Percentiles rank a stretch among this genome's conserved stretches.
phyloP scores from a whole-genome alignment of 1,284 basidiomycete genomes.

The Pulchroboletus neoregius region DNA sequence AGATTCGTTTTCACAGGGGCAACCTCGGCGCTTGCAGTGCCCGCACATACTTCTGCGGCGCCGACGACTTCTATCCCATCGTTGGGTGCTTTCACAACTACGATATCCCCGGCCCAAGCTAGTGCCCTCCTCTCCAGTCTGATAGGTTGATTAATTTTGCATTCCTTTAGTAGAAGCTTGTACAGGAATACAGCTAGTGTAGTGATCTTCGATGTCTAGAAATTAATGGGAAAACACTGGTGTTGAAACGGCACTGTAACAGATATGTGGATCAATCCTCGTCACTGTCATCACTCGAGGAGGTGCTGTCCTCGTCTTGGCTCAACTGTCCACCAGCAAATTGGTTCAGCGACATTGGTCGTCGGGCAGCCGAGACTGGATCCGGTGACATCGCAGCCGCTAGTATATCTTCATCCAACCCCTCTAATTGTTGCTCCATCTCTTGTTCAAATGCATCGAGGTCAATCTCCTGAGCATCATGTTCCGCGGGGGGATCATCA shows the following conservation, averaged over 20 bases:
- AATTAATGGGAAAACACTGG: constrained; percentile 2
- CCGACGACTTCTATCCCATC: constrained; percentile 7
- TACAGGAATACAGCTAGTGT: constrained; percentile 3
- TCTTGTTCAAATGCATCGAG: constrained; percentile 47
- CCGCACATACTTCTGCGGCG: constrained; percentile 4
- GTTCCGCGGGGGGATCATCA: constrained; percentile 34
- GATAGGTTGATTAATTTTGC: constrained; percentile 5
- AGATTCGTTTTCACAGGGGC: constrained; percentile 1
- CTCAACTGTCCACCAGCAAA: constrained; percentile 42
- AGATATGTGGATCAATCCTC: constrained; percentile 44
- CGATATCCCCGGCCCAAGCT: constrained; percentile 13
- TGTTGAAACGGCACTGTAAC: constrained; percentile 3
- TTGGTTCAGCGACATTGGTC: constrained; percentile 53
- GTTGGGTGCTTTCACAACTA: constrained; percentile 6
- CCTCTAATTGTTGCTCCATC: constrained; percentile 44
- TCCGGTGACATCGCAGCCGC: constrained; percentile 42
- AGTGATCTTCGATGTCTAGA: constrained; percentile 7
- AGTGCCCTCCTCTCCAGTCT: constrained; percentile 15
- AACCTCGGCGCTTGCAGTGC: background rate
- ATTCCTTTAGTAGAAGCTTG: constrained; percentile 1
- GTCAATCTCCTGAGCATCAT: constrained; percentile 44
- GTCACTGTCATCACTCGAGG: constrained; percentile 66
- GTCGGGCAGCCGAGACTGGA: constrained; percentile 27
- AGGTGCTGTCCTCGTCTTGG: constrained; percentile 55
- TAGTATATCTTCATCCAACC: constrained; percentile 37